Evolutionary conservation across 345 rosid species (phyloP).

Genomic region (Euclidium syriacum): DNA sequence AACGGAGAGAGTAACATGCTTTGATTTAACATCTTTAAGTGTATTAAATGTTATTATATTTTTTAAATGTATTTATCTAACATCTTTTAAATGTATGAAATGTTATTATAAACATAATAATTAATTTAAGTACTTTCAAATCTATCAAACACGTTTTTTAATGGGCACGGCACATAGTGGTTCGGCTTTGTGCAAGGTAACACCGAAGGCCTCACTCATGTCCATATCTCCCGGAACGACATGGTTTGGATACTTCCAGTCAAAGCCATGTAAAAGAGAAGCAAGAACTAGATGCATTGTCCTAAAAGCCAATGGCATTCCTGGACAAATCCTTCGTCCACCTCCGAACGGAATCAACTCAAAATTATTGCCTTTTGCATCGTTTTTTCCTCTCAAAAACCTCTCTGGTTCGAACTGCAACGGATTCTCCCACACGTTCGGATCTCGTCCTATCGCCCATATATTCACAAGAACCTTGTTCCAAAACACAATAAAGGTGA

Average conservation of each 20-base stretch:
- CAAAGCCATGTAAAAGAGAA: conserved; percentile 32
- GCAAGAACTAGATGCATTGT: conserved; percentile 41
- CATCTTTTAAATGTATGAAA: too few species aligned
- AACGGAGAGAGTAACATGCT: too few species aligned
- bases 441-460: conserved; percentile 35
- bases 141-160: conserved; percentile 5
- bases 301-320: conserved; percentile 34
- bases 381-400: conserved; percentile 1
- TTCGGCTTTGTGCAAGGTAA: conserved; percentile 23
- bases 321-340: conserved; percentile 26
- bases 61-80: too few species aligned
- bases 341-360: conserved; percentile 23
- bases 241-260: conserved; percentile 32
- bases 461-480: conserved; percentile 24
- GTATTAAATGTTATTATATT: too few species aligned
- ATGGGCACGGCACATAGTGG: conserved; percentile 17
- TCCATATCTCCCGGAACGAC: conserved; percentile 29
- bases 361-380: conserved; percentile 22
- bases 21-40: too few species aligned
- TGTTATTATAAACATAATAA: too few species aligned
- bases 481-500: background rate
- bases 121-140: too few species aligned
- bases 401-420: conserved; percentile 27
- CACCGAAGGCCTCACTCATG: conserved; percentile 29
- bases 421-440: conserved; percentile 27